Evolutionary conservation across 352 stramenopile species (phyloP), one percentile per base, ranked within the genome.

Genomic region (Globisporangium splendens): DNA sequence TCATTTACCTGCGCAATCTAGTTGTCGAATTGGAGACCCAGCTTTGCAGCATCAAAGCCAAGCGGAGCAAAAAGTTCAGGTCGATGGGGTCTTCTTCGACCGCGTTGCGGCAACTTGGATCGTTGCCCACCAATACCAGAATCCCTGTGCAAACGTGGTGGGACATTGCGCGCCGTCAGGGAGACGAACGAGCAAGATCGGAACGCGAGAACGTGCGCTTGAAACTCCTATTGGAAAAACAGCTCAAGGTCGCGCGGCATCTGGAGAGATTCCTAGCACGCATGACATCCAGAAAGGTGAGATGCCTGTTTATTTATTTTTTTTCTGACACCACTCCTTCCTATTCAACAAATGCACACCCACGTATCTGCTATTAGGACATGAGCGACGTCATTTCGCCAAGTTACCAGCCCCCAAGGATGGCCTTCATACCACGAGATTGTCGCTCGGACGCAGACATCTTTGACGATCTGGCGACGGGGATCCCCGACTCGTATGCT

Each of bases 201-300:
- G 61, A 78, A 38, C 65, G 49, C 5, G 67, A 78, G 21, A 75
- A 72, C 46, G 48, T 66, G 1, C 54, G 55, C 13, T 51, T 79
- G 3, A 76, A 72, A 22, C 48, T 65, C 2, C 31, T 80, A 61
- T 54, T 86, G 4, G 61, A 72, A 49, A 68, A 69, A 24, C 77
- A 84, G 47, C 71, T 84, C 51, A 71, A 74, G 50, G 55, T 79
- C 17, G 68, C 66, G 22, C 77, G 68, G 48, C 65, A 59, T n/a
- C 65, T 86, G n/a, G 63, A 81, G 47, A 65, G 58, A 28, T 52
- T 77, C 18, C 47, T 84, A 6, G 28, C 28, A 10, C 28, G 28
- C 5, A 35, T 35, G 10, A 35, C 22, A 18, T 41, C 35, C 28
- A 44, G 50, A 38, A 48, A 66, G 35, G 55, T 68, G 51, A 63